phyloP scores from a whole-genome alignment of 2,329 filamentous ascomycete genomes.

The Colletotrichum sp. region DNA sequence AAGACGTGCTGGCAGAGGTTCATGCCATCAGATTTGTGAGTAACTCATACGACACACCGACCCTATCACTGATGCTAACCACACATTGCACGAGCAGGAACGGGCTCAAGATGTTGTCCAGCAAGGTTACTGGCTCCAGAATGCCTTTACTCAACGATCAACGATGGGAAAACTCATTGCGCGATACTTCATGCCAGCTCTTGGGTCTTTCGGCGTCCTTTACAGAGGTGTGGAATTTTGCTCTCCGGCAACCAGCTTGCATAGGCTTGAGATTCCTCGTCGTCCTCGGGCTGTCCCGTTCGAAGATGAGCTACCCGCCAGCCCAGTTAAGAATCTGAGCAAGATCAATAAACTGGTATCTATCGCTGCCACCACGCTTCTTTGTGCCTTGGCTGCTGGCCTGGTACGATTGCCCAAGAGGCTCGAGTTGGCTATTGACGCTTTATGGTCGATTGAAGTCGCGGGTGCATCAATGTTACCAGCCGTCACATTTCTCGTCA shows the following conservation, averaged over 20 bases:
- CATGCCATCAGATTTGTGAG: neutral
- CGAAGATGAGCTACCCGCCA: neutral
- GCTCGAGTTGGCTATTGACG: neutral
- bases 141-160: neutral
- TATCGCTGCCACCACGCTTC: neutral
- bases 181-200: neutral
- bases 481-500: neutral
- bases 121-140: neutral
- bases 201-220: neutral
- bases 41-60: neutral
- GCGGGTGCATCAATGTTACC: neutral
- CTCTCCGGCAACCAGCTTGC: neutral
- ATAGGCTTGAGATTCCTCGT: neutral
- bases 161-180: neutral
- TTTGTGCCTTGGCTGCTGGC: neutral
- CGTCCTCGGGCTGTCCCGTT: neutral
- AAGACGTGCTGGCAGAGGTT: neutral
- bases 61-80: neutral
- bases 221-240: neutral
- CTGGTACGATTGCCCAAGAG: neutral
- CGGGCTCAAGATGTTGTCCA: neutral
- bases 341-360: neutral
- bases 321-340: neutral
- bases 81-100: neutral
- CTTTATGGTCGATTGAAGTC: accelerated